Conservation (phyloP, 768 basidiomycete species). For the Pholiota molesta region DNA sequence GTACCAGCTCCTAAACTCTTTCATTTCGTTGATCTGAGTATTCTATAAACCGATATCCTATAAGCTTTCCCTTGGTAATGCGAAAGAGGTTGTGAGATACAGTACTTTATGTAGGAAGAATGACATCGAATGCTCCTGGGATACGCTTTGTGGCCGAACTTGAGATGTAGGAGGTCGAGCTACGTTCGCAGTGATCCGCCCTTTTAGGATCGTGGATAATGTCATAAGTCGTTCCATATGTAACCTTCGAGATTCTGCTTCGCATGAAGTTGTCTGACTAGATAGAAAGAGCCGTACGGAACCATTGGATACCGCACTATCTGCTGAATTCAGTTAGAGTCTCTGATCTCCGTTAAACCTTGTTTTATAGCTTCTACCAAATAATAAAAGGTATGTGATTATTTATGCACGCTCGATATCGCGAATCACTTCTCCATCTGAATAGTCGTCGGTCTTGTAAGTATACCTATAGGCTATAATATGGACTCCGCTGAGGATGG, state of each 20-base stretch:
- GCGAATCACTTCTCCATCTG: too few relatives aligned
- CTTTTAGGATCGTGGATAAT: conserved; percentile 26
- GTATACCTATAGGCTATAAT: too few relatives aligned
- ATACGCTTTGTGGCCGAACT: too few relatives aligned
- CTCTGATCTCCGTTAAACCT: too few relatives aligned
- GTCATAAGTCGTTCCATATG: conserved; percentile 11
- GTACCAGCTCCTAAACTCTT: conserved; percentile 49
- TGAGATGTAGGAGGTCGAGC: conserved; percentile 29
- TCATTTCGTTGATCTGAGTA: conserved; percentile 41
- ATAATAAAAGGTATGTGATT: too few relatives aligned
- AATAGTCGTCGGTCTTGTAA: too few relatives aligned
- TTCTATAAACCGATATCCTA: too few relatives aligned
- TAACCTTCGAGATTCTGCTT: conserved; percentile 21
- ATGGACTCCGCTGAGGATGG: too few relatives aligned
- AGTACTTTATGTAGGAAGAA: conserved; percentile 41
- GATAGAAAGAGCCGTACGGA: conserved; percentile 26
- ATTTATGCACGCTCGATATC: too few relatives aligned
- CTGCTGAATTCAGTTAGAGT: background rate
- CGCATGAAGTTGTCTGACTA: conserved; percentile 29
- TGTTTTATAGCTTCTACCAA: too few relatives aligned
- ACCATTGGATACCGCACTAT: conserved; percentile 26
- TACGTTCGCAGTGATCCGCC: conserved; percentile 39
- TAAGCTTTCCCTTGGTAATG: too few relatives aligned
- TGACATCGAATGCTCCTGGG: conserved; percentile 36
- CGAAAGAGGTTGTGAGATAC: background rate